A percentile compares a stretch with the other conserved stretches of the same genome.
These are phyloP conservation scores for Xylaria scruposa DNA, from an alignment of 495 filamentous ascomycete species.

Conservation along the genomic window DNA sequence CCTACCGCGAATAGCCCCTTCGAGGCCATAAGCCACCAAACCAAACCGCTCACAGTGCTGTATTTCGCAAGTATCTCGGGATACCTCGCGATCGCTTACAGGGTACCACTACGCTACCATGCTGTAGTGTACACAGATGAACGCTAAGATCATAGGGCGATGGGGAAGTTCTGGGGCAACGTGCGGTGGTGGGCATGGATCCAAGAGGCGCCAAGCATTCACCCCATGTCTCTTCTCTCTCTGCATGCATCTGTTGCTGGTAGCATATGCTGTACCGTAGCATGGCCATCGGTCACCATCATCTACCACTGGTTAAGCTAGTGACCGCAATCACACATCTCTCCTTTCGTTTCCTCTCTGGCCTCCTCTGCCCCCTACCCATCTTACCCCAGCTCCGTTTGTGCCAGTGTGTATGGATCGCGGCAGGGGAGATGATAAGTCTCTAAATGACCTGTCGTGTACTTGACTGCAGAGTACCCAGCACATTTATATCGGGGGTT, in stretches of 20 bases:
- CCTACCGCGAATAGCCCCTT: not conserved
- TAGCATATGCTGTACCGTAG: not conserved
- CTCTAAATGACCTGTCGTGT: slow-evolving; percentile 24
- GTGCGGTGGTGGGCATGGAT: slow-evolving; percentile 37
- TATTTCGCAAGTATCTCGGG: slow-evolving; percentile 39
- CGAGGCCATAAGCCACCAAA: slow-evolving; percentile 12
- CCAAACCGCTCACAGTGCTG: slow-evolving; percentile 20
- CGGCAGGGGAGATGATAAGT: slow-evolving; percentile 26
- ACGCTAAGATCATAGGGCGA: slow-evolving; percentile 38
- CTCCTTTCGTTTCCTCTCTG: slow-evolving; percentile 18
- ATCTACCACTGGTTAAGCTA: slow-evolving; percentile 2
- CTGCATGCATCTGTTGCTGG: slow-evolving; percentile 34
- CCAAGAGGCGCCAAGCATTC: slow-evolving; percentile 40
- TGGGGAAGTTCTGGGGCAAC: slow-evolving; percentile 35
- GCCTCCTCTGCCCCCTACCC: slow-evolving; percentile 4
- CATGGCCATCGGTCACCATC: slow-evolving; percentile 2
- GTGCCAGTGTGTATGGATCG: slow-evolving; percentile 29
- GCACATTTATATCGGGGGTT: slow-evolving; percentile 21
- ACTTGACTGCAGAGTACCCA: not conserved
- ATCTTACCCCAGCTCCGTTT: slow-evolving; percentile 27
- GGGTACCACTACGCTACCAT: slow-evolving; percentile 33
- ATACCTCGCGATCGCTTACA: slow-evolving; percentile 36
- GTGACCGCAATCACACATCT: slow-evolving; percentile 11
- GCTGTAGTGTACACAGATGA: slow-evolving; percentile 24
- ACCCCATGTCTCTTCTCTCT: slow-evolving; percentile 34